These are phyloP conservation scores for Trichoderma aggressivum DNA, from an alignment of 2,329 filamentous ascomycete species.

Conservation along the genomic window DNA sequence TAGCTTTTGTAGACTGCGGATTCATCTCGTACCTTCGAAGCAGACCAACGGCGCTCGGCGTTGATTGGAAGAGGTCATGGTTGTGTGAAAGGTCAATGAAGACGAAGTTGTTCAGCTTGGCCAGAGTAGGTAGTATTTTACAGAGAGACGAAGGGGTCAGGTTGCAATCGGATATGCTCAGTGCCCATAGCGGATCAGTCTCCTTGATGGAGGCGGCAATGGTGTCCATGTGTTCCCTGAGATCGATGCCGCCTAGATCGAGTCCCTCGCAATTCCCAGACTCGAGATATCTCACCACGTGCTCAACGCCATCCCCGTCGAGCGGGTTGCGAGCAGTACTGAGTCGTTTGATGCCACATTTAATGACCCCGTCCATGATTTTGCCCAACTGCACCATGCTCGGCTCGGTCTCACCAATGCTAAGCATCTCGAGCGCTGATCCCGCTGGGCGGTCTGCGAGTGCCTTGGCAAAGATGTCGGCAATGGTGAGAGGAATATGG, in stretches of 20 bases:
- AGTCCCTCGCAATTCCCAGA: conserved; percentile 80
- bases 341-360: conserved; percentile 73
- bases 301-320: conserved; percentile 67
- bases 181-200: conserved; percentile 65
- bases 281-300: conserved; percentile 73
- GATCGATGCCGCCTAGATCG: conserved; percentile 82
- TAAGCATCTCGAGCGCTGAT: conserved; percentile 73
- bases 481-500: conserved; percentile 34
- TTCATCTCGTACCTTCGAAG: conserved; percentile 63
- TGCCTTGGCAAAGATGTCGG: conserved; percentile 69
- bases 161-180: conserved; percentile 84
- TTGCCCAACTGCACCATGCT: conserved; percentile 66
- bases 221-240: conserved; percentile 52
- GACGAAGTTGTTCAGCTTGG: conserved; percentile 67
- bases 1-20: neutral
- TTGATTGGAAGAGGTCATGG: conserved; percentile 68
- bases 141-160: conserved; percentile 69
- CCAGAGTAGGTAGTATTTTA: conserved; percentile 70
- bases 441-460: conserved; percentile 75
- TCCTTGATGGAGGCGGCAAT: conserved; percentile 52
- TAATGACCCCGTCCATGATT: conserved; percentile 77
- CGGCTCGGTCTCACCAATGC: conserved; percentile 75
- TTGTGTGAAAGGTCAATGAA: conserved; percentile 95
- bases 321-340: conserved; percentile 82
- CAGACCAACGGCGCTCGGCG: conserved; percentile 69